Base-by-base conservation (phyloP, 495 filamentous ascomycete genomes). In the Xylaria castorea region DNA sequence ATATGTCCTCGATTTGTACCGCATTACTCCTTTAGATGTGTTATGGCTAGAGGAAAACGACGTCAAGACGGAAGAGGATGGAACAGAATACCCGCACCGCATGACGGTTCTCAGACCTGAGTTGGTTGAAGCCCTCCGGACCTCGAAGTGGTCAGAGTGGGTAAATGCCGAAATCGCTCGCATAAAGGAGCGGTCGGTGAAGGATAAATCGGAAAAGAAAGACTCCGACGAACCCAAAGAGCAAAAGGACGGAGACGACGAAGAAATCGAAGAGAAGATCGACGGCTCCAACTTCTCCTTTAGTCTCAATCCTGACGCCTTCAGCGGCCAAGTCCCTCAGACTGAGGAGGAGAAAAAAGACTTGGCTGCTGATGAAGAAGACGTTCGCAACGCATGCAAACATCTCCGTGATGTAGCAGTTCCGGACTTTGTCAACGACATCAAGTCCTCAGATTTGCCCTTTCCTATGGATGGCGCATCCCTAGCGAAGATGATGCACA, bases 401-500 rank as follows among this genome's bases (percentile, higher is more conserved):
- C 93, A 91, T 82, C 87, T 99, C 61, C 88, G 89, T 2, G 85
- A 90, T 58, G 90, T 89, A 65, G 85, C 93, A 61, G 91, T 99
- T 70, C 94, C 94, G 16, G 76, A 79, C 18, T 81, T 92, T 72
- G 85, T 97, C 65, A 88, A 91, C 75, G 95, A 98, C 74, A 89
- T 98, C 58, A 91, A 92, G 78, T 93, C 97, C 75, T 93, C 94
- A 12, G 97, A 99, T 73, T 91, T 97, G 62, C 94, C 94, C 73
- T 98, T 97, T 86, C 97, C 97, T 48, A 97, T 98, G 94, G 97
- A 99, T 77, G 97, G 97, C 51, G 89, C 92, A 75, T 97, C 95
- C 32, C 86, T 99, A 70, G 93, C 90, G 73, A 89, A 91, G 74
- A 88, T 97, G 53, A 88, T 99, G 84, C 97, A 99, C 84, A 97